These are phyloP conservation scores for Brassica incana DNA, from an alignment of 345 rosid genomes.

Conservation along the genomic window DNA sequence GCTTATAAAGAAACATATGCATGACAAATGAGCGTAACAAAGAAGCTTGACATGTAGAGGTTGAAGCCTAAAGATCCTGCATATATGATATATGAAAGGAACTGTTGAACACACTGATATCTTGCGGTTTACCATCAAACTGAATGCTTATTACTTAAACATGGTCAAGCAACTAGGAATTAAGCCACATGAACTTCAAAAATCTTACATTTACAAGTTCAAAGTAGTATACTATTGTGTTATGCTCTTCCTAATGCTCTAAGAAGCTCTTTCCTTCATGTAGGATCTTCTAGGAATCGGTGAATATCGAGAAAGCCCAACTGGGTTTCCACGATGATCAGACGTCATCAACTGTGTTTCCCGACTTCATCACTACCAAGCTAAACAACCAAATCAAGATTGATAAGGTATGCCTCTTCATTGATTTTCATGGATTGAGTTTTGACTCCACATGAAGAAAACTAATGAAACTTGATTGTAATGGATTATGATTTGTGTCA, in stretches of 20 bases:
- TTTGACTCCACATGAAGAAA: background rate
- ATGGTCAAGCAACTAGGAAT: background rate
- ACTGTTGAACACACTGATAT: constrained; percentile 6
- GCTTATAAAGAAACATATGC: constrained; percentile 18
- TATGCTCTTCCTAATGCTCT: constrained; percentile 6
- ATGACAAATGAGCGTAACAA: constrained; percentile 5
- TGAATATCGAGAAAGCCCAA: constrained; percentile 61
- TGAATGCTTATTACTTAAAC: background rate
- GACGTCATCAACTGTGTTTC: constrained; percentile 18
- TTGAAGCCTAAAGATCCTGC: constrained; percentile 12
- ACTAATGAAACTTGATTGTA: background rate
- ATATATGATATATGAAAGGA: background rate
- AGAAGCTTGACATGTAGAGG: constrained; percentile 1
- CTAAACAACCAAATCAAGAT: constrained; percentile 23
- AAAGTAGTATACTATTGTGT: background rate
- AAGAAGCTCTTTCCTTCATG: background rate
- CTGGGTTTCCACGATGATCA: constrained; percentile 44
- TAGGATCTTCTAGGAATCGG: constrained; percentile 88
- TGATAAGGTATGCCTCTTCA: background rate
- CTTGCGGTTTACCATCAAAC: background rate
- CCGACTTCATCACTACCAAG: constrained; percentile 27
- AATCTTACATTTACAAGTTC: background rate
- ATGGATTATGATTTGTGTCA: background rate
- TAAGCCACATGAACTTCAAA: background rate
- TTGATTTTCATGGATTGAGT: constrained; percentile 10